Evolutionary conservation across 2,329 filamentous ascomycete genomes (phyloP).

Genomic region (Thelonectria olida): DNA sequence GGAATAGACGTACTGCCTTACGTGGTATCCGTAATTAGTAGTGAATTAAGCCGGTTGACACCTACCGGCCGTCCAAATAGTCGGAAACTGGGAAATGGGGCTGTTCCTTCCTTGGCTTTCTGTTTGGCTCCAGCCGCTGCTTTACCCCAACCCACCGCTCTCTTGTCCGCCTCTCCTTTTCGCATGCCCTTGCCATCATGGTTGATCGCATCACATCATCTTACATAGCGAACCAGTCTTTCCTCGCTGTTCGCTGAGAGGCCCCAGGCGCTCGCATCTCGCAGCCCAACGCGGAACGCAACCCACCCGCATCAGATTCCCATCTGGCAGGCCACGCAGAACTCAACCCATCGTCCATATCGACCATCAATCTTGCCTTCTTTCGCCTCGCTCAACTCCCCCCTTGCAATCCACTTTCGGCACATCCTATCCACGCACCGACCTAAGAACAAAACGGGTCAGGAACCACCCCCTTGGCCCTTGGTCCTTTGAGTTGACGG

Average conservation of each 20-base stretch:
- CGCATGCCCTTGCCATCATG: constrained; percentile 11
- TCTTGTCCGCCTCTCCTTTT: constrained; percentile 6
- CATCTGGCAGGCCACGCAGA: not conserved
- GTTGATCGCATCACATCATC: constrained; percentile 17
- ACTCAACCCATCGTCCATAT: constrained; percentile 4
- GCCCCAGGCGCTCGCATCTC: not conserved
- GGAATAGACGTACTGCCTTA: too few species aligned
- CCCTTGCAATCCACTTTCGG: constrained; percentile 16
- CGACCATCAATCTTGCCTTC: not conserved
- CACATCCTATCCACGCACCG: constrained; percentile 15
- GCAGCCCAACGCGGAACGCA: too few species aligned
- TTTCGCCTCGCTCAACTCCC: not conserved
- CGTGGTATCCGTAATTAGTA: too few species aligned
- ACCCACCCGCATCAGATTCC: not conserved
- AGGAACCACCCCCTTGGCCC: constrained; percentile 10
- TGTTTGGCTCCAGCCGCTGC: not conserved
- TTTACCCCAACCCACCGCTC: constrained; percentile 20
- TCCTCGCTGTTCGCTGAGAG: not conserved
- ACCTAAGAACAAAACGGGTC: constrained; percentile 19
- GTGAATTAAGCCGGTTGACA: too few species aligned
- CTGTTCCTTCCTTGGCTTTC: constrained; percentile 2
- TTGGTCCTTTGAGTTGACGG: not conserved
- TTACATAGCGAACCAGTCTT: constrained; percentile 3
- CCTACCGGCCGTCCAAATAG: constrained; percentile 1
- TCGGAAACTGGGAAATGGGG: constrained; percentile 15